These are phyloP conservation scores for Vachellia collinsii DNA, from an alignment of 306 rosid genomes.

Conservation along the genomic window DNA sequence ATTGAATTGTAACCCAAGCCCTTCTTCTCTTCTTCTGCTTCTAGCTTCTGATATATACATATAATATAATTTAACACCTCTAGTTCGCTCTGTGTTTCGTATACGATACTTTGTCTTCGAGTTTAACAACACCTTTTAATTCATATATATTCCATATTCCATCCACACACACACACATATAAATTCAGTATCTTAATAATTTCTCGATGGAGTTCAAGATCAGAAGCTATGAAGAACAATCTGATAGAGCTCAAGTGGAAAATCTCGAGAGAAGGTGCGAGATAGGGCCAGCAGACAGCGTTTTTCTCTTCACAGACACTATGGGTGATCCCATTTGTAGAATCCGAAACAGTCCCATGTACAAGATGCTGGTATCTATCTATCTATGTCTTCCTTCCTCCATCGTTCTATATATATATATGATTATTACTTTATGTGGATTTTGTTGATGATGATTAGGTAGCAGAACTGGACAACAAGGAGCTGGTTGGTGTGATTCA, in stretches of 20 bases:
- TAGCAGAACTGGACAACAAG: constrained; percentile 66
- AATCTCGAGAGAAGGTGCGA: constrained; percentile 75
- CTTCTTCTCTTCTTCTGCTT: background rate
- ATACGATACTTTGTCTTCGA: background rate
- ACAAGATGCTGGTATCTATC: constrained; percentile 72
- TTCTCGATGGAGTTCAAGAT: constrained; percentile 50
- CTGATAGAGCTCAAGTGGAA: constrained; percentile 65
- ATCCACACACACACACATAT: background rate
- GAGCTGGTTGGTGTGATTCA: constrained; percentile 77
- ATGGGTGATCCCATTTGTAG: constrained; percentile 92
- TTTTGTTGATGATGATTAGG: constrained; percentile 42
- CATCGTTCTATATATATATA: no score
- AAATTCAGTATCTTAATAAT: background rate
- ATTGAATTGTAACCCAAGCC: constrained; percentile 32
- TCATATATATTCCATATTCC: background rate
- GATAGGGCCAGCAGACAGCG: constrained; percentile 66
- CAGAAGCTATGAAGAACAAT: constrained; percentile 57
- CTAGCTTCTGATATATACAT: background rate
- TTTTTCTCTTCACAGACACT: constrained; percentile 66
- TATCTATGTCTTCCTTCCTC: background rate
- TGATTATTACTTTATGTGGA: background rate
- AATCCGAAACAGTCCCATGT: constrained; percentile 71
- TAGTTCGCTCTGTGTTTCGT: background rate
- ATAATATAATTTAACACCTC: background rate
- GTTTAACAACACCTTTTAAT: background rate